Evolutionary conservation across 208 protist species (phyloP), one percentile per base, ranked within the genome.

Genomic region (Paratrypanosoma confusum): DNA sequence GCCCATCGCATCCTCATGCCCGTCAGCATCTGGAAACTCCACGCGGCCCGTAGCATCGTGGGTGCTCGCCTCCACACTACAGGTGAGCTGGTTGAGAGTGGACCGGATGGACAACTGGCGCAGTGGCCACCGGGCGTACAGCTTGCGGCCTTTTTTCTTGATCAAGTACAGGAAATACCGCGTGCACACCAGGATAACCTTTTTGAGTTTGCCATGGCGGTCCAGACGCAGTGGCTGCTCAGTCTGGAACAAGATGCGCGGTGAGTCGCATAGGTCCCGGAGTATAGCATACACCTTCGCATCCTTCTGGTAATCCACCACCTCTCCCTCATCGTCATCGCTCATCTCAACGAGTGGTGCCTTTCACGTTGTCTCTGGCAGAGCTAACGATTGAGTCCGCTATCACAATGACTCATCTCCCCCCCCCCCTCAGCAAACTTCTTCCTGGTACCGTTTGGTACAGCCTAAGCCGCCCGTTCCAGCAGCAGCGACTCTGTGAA

Each of bases 161-260:
- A 93, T 50, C 26, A 93, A 56, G 49, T 93, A 93, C 6, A 76
- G 74, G 54, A 81, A 74, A 48, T 71, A 81, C 23, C 66, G 54
- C 14, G 84, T 88, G 39, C 60, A 34, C 14, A 81, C 61, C 25
- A 93, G 49, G 16, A 84, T 14, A 27, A 93, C 84, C 17, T 48
- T 40, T 50, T 83, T 76, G 23, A 45, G 37, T 14, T 42, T 43
- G 32, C 61, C 64, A 32, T 84, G 49, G 3, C 76, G 67, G 17
- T 56, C 38, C 13, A 93, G 46, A 25, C 65, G 35, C 13, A 87
- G 48, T 0, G 67, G 36, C 11, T 63, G 45, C 7, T 40, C 45
- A 2, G 70, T 80, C 32, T 57, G 39, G 60, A 78, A 88, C 7
- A 87, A 41, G 5, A 93, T 50, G 37, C 68, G 65, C 5, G 84